Conservation (phyloP, 1,284 basidiomycete species). For the Microbotryum lychnidis-dioicae region DNA sequence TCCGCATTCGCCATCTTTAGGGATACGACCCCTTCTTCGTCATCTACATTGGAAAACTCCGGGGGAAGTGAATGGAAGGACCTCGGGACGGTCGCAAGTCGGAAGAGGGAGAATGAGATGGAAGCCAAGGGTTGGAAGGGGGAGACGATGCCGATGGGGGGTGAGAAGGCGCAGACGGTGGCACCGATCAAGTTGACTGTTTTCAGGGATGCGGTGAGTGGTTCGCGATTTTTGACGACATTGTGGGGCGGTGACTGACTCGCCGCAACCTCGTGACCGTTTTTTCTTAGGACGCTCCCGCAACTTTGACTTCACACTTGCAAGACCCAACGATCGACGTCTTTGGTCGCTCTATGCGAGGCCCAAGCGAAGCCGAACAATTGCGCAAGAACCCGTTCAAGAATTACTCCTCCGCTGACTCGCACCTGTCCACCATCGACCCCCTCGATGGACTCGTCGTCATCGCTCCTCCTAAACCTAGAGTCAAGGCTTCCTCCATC, state of each 20-base stretch:
- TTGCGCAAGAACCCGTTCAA: conserved; percentile 54
- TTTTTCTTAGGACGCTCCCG: conserved; percentile 12
- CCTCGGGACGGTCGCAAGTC: conserved; percentile 45
- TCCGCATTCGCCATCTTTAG: conserved; percentile 43
- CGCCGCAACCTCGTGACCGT: not conserved
- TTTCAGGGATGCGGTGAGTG: conserved; percentile 45
- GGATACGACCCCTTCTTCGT: conserved; percentile 32
- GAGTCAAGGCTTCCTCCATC: conserved; percentile 7
- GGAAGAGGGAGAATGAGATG: conserved; percentile 47
- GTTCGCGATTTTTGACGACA: not conserved
- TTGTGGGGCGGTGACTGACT: too few relatives aligned
- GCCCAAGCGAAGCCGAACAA: conserved; percentile 43
- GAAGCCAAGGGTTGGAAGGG: conserved; percentile 46
- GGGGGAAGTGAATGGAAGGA: conserved; percentile 44
- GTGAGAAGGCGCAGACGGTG: conserved; percentile 14
- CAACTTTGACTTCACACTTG: conserved; percentile 30
- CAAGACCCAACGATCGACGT: conserved; percentile 38
- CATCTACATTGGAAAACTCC: conserved; percentile 1
- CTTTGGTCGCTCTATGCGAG: conserved; percentile 37
- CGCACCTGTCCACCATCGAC: conserved; percentile 35
- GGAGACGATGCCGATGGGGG: conserved; percentile 40
- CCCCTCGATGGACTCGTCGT: conserved; percentile 29
- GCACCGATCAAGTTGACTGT: conserved; percentile 45
- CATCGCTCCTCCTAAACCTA: conserved; percentile 32
- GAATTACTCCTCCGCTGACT: conserved; percentile 42